Evolutionary conservation across 2,329 filamentous ascomycete species (phyloP).

Genomic region (Phaeosphaeriaceae sp.): DNA sequence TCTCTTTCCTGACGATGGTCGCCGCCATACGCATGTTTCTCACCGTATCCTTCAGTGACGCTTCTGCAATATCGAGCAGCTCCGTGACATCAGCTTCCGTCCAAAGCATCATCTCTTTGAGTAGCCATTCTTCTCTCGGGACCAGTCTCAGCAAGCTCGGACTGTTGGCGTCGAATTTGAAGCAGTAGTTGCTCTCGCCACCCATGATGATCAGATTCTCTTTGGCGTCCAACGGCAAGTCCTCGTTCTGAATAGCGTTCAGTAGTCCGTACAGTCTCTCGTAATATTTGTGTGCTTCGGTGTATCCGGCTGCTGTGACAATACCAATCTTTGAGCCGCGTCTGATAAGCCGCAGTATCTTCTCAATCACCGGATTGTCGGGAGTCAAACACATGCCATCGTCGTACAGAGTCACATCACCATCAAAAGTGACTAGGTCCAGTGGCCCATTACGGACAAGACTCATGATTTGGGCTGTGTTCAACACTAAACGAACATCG

Average conservation of each 20-base stretch:
- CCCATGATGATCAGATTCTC: conserved; percentile 89
- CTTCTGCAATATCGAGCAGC: conserved; percentile 89
- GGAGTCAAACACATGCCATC: conserved; percentile 80
- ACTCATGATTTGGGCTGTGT: conserved; percentile 93
- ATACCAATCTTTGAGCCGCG: conserved; percentile 88
- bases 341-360: conserved; percentile 73
- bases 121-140: conserved; percentile 71
- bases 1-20: conserved; percentile 82
- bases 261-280: conserved; percentile 85
- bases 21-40: conserved; percentile 81
- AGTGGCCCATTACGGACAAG: conserved; percentile 77
- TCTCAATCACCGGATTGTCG: conserved; percentile 76
- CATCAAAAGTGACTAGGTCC: conserved; percentile 92
- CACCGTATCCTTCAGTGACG: conserved; percentile 81
- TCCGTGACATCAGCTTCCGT: conserved; percentile 76
- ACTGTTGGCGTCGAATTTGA: conserved; percentile 73
- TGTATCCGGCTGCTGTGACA: conserved; percentile 95
- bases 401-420: conserved; percentile 91
- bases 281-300: conserved; percentile 85
- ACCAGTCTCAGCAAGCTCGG: conserved; percentile 73
- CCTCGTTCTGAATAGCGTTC: conserved; percentile 73
- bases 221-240: conserved; percentile 71
- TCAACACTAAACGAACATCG: conserved; percentile 89
- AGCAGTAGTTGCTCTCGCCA: conserved; percentile 95
- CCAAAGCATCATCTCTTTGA: conserved; percentile 80